Conservation (phyloP, 306 rosid genomes). For the Rubus parviflorus region DNA sequence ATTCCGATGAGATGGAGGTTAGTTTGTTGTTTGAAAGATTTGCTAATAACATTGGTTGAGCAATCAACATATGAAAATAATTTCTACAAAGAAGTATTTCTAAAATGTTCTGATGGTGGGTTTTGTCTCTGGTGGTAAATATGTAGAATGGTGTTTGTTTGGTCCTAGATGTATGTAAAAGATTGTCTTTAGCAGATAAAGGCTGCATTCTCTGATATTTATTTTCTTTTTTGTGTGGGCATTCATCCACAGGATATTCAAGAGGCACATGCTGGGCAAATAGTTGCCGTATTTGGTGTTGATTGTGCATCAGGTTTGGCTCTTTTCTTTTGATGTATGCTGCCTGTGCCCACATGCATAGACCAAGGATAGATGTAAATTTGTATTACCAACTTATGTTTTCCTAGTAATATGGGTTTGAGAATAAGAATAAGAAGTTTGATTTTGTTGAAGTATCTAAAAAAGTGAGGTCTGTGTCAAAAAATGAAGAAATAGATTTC, state of each 20-base stretch:
- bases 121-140: background rate
- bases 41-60: constrained; percentile 6
- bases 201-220: background rate
- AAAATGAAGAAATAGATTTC: background rate
- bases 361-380: background rate
- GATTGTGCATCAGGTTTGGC: constrained; percentile 97
- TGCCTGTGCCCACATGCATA: background rate
- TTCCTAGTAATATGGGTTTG: constrained; percentile 8
- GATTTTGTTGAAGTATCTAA: constrained; percentile 13
- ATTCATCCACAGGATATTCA: constrained; percentile 75
- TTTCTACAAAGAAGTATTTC: background rate
- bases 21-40: constrained; percentile 23
- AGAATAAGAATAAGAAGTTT: constrained; percentile 15
- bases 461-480: background rate
- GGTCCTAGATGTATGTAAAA: background rate
- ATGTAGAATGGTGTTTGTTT: background rate
- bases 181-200: background rate
- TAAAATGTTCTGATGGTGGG: constrained; percentile 2
- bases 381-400: background rate
- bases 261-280: constrained; percentile 98
- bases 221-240: constrained; percentile 2
- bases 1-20: constrained; percentile 97
- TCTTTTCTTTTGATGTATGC: constrained; percentile 17
- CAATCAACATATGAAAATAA: background rate
- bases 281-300: constrained; percentile 97